These are phyloP conservation scores for Sporisorium scitamineum DNA, from an alignment of 1,284 basidiomycete genomes.

Conservation along the genomic window DNA sequence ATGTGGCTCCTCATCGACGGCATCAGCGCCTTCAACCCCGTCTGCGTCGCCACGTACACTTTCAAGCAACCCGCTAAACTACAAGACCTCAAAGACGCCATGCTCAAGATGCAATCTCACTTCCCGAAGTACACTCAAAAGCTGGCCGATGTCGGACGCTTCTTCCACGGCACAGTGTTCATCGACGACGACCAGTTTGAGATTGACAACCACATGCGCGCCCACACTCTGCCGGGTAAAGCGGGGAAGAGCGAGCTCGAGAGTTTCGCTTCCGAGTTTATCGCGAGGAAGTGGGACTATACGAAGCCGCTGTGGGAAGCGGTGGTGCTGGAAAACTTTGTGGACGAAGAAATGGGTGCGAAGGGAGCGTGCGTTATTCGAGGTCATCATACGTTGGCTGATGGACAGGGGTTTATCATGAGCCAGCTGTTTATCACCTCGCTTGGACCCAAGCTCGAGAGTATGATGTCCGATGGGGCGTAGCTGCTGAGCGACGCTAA, in stretches of 20 bases:
- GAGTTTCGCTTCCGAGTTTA: slow-evolving; percentile 55
- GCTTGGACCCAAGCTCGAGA: slow-evolving; percentile 60
- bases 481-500: slow-evolving; percentile 51
- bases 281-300: slow-evolving; percentile 61
- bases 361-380: slow-evolving; percentile 58
- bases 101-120: slow-evolving; percentile 38
- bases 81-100: slow-evolving; percentile 34
- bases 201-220: slow-evolving; percentile 43
- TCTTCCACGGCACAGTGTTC: slow-evolving; percentile 58
- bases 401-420: slow-evolving; percentile 67
- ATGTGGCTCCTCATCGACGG: slow-evolving; percentile 58
- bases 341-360: slow-evolving; percentile 42
- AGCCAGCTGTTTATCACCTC: slow-evolving; percentile 61
- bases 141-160: slow-evolving; percentile 48
- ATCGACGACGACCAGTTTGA: slow-evolving; percentile 54
- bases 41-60: slow-evolving; percentile 61
- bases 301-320: slow-evolving; percentile 60
- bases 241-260: slow-evolving; percentile 62
- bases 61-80: slow-evolving; percentile 48
- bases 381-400: slow-evolving; percentile 64
- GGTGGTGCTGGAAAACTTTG: slow-evolving; percentile 57
- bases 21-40: slow-evolving; percentile 60
- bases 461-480: slow-evolving; percentile 56
- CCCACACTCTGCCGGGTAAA: slow-evolving; percentile 39
- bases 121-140: slow-evolving; percentile 65